Evolutionary conservation across 805 yeast species (phyloP).

Genomic region (Jamesozyma hellenica): DNA sequence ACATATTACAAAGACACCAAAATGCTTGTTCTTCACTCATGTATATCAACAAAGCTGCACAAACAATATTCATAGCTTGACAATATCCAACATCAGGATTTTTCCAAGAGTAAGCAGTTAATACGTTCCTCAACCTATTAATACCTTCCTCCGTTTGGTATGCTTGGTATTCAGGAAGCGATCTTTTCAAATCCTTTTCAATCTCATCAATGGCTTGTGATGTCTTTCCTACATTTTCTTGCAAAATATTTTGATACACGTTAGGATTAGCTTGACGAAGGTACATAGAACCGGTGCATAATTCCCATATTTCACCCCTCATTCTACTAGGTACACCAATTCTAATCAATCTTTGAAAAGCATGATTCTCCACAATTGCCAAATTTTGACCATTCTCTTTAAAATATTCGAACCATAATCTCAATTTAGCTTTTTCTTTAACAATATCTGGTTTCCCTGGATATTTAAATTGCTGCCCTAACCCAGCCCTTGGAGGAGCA

Average conservation of each 20-base stretch:
- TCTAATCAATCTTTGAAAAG: conserved; percentile 72
- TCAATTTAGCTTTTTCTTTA: conserved; percentile 76
- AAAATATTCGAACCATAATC: conserved; percentile 89
- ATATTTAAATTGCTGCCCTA: conserved; percentile 73
- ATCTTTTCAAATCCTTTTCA: conserved; percentile 88
- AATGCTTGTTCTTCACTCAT: conserved; percentile 97
- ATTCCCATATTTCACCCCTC: conserved; percentile 95
- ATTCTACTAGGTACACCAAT: conserved; percentile 91
- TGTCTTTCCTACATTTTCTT: conserved; percentile 48
- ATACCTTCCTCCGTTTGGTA: conserved; percentile 85
- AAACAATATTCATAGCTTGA: conserved; percentile 95
- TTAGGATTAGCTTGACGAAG: conserved; percentile 51
- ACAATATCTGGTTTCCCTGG: conserved; percentile 79
- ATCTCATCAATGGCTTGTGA: conserved; percentile 92
- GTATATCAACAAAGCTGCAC: conserved; percentile 66
- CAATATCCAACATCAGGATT: conserved; percentile 97
- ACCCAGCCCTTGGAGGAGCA: conserved; percentile 66
- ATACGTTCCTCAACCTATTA: conserved; percentile 68
- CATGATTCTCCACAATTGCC: conserved; percentile 60
- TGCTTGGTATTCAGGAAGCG: conserved; percentile 92
- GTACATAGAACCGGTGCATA: conserved; percentile 78
- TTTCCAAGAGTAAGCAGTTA: conserved; percentile 93
- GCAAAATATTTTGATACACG: conserved; percentile 49
- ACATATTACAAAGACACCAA: conserved; percentile 75
- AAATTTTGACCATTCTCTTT: conserved; percentile 76